Conservation (phyloP, 345 rosid genomes). For the Brassica napus region Da-Ae NC_063448.1:33667501-33668000, state of each 20-base stretch:
- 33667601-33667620: neutral
- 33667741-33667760: neutral
- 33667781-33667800: neutral
- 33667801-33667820: neutral
- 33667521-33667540: neutral
- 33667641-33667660: neutral
- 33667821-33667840: neutral
- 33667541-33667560: neutral
- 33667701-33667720: neutral
- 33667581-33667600: neutral
- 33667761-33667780: neutral
- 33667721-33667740: neutral
- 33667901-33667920: no score
- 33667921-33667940: no score
- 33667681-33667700: neutral
- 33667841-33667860: neutral
- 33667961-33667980: no score
- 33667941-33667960: no score
- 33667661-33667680: neutral
- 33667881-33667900: no score
- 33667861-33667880: no score
- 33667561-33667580: neutral
- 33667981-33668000: no score
- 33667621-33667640: neutral
- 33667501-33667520: neutral